phyloP scores from a whole-genome alignment of 2,329 filamentous ascomycete genomes.

The Nigrospora oryzae region DNA sequence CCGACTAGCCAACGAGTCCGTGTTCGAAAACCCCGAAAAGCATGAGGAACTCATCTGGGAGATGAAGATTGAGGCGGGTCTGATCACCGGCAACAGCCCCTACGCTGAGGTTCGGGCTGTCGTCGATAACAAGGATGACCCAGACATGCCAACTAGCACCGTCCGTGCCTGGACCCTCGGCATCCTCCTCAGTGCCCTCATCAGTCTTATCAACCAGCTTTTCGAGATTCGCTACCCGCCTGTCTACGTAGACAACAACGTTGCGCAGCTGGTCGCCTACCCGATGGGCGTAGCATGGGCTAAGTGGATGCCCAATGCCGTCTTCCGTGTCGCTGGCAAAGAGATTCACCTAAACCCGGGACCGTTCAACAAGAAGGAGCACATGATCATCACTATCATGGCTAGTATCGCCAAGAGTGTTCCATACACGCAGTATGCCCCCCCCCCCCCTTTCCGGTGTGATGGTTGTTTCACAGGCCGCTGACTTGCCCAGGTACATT shows the following conservation, averaged over 20 bases:
- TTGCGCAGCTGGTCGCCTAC: slow-evolving; percentile 49
- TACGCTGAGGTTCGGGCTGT: slow-evolving; percentile 41
- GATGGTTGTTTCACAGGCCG: too few relatives aligned
- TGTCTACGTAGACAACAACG: slow-evolving; percentile 44
- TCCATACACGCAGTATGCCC: slow-evolving; percentile 32
- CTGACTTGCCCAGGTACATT: slow-evolving; percentile 21
- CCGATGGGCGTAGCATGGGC: slow-evolving; percentile 44
- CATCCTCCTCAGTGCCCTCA: slow-evolving; percentile 36
- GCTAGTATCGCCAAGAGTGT: slow-evolving; percentile 45
- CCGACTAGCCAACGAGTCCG: slow-evolving; percentile 28
- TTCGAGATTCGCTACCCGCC: slow-evolving; percentile 48
- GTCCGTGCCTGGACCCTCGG: slow-evolving; percentile 46
- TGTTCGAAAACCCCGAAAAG: slow-evolving; percentile 35
- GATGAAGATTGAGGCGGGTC: slow-evolving; percentile 45
- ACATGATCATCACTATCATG: slow-evolving; percentile 50
- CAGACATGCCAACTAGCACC: slow-evolving; percentile 29
- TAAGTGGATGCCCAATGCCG: slow-evolving; percentile 38
- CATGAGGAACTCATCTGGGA: slow-evolving; percentile 39
- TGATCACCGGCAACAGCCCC: slow-evolving; percentile 46
- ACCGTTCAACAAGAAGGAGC: slow-evolving; percentile 50
- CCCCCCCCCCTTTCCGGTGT: too few relatives aligned
- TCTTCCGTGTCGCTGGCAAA: slow-evolving; percentile 34
- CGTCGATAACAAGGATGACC: slow-evolving; percentile 31
- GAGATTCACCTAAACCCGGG: slow-evolving; percentile 21
- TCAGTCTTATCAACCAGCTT: slow-evolving; percentile 46